Base-by-base conservation (phyloP, 2,329 filamentous ascomycete genomes). In the Bipolaris gigantea region DNA sequence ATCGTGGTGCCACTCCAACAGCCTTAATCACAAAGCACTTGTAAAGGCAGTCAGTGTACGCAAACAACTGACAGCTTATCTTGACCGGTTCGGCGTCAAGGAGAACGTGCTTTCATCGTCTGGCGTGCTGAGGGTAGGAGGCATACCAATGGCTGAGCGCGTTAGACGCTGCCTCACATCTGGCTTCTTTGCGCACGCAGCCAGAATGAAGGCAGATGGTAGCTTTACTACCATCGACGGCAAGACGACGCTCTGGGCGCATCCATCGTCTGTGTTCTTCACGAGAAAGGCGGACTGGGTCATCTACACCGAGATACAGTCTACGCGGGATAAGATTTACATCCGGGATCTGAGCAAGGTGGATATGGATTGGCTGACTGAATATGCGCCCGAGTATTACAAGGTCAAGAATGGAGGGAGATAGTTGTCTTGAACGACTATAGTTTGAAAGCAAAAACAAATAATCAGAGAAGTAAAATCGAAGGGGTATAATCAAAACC, bases 281-380 rank as follows among this genome's bases (percentile, higher is more conserved):
- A 96, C 96, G 74, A 86, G 92, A 52, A 97, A 95, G 78, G 91
- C 91, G 10, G 92, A 97, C 60, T 97, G 93, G 92, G 92, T 97
- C 9, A 83, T 99, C 32, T 99, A 97, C 70, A 89, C 95, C 66
- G 93, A 97, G 76, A 85, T 96, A 34, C 85, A 96, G 81, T 90
- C 97, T 77, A 95, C 90, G 4, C 85, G 88, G 9, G 85, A 84
- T 60, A 97, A 97, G 80, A 92, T 85, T 0, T 97, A 88, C 71
- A 95, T 99, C 65, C 82, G 91, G 50, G 93, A 97, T 74, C 79
- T 97, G 55, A 94, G 88, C n/a, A 94, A 90, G 77, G 89, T 97
- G 65, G 90, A 97, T 72, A 96, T 91, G 80, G 80, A 79, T n/a
- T 99, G 93, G 90, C 80, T 99, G 63, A 72, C 92, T 43, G 91